These are phyloP conservation scores for Saccharomycopsis crataegensis DNA, from an alignment of 1,139 yeast genomes.

Conservation along the genomic window DNA sequence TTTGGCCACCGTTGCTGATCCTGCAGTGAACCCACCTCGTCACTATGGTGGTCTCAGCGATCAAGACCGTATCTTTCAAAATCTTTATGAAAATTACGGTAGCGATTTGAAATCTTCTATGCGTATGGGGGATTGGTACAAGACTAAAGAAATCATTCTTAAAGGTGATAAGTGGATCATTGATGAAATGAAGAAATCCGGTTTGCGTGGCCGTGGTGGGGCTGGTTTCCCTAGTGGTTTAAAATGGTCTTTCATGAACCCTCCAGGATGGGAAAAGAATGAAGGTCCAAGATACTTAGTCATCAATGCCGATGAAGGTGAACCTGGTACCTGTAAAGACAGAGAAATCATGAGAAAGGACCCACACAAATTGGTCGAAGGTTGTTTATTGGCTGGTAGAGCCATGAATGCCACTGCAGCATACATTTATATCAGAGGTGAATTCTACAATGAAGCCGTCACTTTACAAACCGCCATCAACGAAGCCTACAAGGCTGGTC, in stretches of 20 bases:
- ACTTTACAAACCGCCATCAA: slow-evolving; percentile 71
- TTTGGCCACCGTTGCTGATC: slow-evolving; percentile 28
- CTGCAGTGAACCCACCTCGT: slow-evolving; percentile 43
- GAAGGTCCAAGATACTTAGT: slow-evolving; percentile 79
- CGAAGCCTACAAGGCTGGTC: slow-evolving; percentile 76
- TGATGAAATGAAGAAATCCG: slow-evolving; percentile 76
- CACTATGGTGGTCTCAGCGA: slow-evolving; percentile 71
- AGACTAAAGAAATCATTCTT: slow-evolving; percentile 73
- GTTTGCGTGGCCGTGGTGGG: slow-evolving; percentile 87
- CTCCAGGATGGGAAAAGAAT: slow-evolving; percentile 90
- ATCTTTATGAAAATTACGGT: slow-evolving; percentile 68
- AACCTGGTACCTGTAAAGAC: slow-evolving; percentile 90
- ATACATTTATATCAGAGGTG: slow-evolving; percentile 83
- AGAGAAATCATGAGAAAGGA: slow-evolving; percentile 84
- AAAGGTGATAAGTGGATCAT: slow-evolving; percentile 88
- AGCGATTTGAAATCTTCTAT: slow-evolving; percentile 65
- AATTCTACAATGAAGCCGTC: slow-evolving; percentile 72
- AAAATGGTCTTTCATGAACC: slow-evolving; percentile 91
- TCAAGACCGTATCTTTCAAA: slow-evolving; percentile 81
- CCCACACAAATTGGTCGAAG: slow-evolving; percentile 85
- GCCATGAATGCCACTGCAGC: slow-evolving; percentile 94
- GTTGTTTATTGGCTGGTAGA: slow-evolving; percentile 79
- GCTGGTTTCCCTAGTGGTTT: slow-evolving; percentile 90
- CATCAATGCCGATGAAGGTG: slow-evolving; percentile 90
- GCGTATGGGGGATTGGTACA: slow-evolving; percentile 85